Evolutionary conservation across 192 early-diverging fungal species (phyloP), one percentile per base, ranked within the genome.

Genomic region (Podila horticola): DNA sequence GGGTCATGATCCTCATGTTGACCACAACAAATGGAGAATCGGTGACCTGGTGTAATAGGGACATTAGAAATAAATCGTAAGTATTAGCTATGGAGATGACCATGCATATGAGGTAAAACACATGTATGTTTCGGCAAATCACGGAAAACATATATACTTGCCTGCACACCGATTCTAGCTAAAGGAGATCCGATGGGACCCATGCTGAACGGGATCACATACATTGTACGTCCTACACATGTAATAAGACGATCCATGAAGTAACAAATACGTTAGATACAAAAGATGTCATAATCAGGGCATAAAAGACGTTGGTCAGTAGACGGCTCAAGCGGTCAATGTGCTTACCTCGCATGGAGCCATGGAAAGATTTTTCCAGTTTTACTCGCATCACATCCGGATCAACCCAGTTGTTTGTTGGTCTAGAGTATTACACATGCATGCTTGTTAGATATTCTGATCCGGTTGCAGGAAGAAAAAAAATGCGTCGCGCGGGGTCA

Each of bases 381-480:
- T 81, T 33, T 4, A 11, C 20, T 61, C 77, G 61, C 77, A 81
- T 81, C 9, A 48, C 57, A 33, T 61, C 28, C 5, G 77, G 77
- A 33, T 81, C 77, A 12, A 69, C 67, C 77, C 77, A 81, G 62
- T 81, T 81, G 36, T 81, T 81, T 5, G 77, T 81, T 66, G 77
- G 77, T 31, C 77, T 81, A 61, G 30, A 26, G 26, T 8, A 30
- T 3, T 15, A 34, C 33, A 11, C 8, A 55, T 24, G 5, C 20
- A 26, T 19, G n/a, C 9, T 22, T 5, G n/a, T 2, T 19, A 52
- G 17, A 52, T 26, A 55, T 55, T 9, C 24, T 11, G 20, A 24
- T 55, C 52, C n/a, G 4, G 52, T 55, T 26, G 41, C 11, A 45
- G 8, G 5, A 31, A 31, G 31, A 38, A 38, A 12, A 4, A 45